Conservation (phyloP, 495 filamentous ascomycete species). For the Endocarpon pusillum region DNA sequence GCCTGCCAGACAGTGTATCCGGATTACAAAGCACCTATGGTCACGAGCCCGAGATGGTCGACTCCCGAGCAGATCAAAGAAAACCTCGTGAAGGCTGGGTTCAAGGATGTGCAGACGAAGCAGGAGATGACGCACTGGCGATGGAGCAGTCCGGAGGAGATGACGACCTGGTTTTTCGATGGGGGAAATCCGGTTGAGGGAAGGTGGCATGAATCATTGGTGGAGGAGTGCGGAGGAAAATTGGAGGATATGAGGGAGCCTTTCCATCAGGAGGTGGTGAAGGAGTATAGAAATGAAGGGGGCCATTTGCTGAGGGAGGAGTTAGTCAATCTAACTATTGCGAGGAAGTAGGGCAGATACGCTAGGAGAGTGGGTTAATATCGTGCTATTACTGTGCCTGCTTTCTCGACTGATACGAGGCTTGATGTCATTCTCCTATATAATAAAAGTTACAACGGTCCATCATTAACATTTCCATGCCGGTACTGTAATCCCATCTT, state of each 20-base stretch:
- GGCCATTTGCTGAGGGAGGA: no score
- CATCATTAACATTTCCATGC: no score
- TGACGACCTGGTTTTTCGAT: conserved; percentile 3
- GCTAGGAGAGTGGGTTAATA: no score
- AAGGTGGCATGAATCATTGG: conserved; percentile 5
- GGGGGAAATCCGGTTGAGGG: conserved; percentile 2
- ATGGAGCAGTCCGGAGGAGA: conserved; percentile 4
- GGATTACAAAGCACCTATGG: conserved; percentile 1
- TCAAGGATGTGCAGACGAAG: conserved; percentile 6
- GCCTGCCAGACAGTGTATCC: conserved; percentile 1
- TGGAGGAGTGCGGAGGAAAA: conserved; percentile 1
- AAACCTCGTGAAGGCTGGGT: conserved; percentile 2
- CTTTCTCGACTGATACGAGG: no score
- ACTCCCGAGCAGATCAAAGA: conserved; percentile 1
- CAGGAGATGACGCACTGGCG: conserved; percentile 3
- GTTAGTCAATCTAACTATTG: no score
- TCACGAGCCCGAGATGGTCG: conserved; percentile 4
- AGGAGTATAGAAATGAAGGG: no score
- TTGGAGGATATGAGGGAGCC: conserved; percentile 2
- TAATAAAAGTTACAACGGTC: no score
- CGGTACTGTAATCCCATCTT: no score
- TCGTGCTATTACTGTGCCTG: no score
- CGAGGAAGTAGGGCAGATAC: no score
- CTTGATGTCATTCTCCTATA: no score
- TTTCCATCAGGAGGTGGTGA: conserved; percentile 1